These are phyloP conservation scores for Beta macrorhiza DNA, from an alignment of 179 eudicot genomes.

Conservation along the genomic window DNA sequence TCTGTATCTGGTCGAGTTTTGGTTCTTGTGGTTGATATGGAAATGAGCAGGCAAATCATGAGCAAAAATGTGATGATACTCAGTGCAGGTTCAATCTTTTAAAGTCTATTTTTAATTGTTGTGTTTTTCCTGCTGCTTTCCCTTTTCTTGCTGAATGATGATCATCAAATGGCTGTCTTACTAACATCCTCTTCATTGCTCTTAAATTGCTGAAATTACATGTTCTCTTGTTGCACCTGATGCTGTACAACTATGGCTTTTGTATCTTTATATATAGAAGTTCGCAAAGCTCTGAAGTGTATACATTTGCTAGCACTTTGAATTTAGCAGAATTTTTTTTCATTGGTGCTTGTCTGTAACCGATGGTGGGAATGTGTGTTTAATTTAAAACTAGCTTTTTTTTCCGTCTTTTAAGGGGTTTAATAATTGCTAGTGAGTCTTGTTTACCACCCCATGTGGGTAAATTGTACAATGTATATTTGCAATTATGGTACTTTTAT, in stretches of 20 bases:
- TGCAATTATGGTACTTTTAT: not conserved
- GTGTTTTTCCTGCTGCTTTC: not conserved
- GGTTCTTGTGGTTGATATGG: not conserved
- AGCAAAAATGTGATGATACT: not conserved
- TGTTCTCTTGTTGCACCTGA: not conserved
- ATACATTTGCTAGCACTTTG: not conserved
- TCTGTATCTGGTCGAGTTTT: not conserved
- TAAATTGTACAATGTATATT: not conserved
- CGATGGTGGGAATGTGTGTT: not conserved
- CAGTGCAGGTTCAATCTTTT: not conserved
- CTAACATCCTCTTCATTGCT: not conserved
- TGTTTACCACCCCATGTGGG: not conserved
- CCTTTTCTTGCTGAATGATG: not conserved
- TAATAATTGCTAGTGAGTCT: not conserved
- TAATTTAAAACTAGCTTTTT: not conserved
- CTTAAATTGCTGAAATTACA: not conserved
- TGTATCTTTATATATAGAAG: not conserved
- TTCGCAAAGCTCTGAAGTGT: not conserved
- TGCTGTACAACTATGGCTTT: constrained; percentile 1
- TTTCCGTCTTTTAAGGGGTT: not conserved
- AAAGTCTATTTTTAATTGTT: not conserved
- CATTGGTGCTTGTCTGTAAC: not conserved
- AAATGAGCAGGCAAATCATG: constrained; percentile 2
- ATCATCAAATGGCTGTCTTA: not conserved
- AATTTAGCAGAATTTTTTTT: not conserved